Evolutionary conservation across 2,329 filamentous ascomycete genomes (phyloP).

Genomic region (Diplodia intermedia): DNA sequence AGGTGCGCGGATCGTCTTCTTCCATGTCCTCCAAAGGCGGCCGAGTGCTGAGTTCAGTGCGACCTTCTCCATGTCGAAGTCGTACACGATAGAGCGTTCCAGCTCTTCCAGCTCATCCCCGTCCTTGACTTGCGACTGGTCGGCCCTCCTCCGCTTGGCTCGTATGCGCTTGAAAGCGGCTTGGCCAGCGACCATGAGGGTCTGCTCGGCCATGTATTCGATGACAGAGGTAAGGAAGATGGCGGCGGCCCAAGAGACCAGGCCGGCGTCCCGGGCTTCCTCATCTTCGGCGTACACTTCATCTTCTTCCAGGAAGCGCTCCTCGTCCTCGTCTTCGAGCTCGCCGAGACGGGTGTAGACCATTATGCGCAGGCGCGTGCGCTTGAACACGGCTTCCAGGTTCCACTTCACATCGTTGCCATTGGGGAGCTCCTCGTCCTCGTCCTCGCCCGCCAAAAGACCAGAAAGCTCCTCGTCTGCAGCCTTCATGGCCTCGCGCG

Average conservation of each 20-base stretch:
- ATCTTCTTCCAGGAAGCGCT: slow-evolving; percentile 75
- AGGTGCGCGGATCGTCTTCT: slow-evolving; percentile 73
- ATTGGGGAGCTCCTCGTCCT: slow-evolving; percentile 56
- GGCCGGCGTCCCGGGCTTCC: slow-evolving; percentile 38
- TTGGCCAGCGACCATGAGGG: slow-evolving; percentile 84
- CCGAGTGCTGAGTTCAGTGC: slow-evolving; percentile 89
- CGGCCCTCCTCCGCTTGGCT: slow-evolving; percentile 49
- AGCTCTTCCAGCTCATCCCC: slow-evolving; percentile 59
- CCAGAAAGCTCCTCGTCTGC: slow-evolving; percentile 88
- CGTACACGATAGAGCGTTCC: slow-evolving; percentile 79
- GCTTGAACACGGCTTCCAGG: slow-evolving; percentile 91
- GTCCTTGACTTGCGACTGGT: slow-evolving; percentile 31
- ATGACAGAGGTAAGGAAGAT: slow-evolving; percentile 96
- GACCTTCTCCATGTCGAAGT: slow-evolving; percentile 90
- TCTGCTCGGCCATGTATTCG: slow-evolving; percentile 92
- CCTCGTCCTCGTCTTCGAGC: slow-evolving; percentile 97
- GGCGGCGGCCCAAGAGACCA: slow-evolving; percentile 86
- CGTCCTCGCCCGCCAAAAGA: slow-evolving; percentile 83
- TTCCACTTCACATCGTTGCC: slow-evolving; percentile 70
- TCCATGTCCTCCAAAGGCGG: slow-evolving; percentile 92
- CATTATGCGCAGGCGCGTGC: slow-evolving; percentile 93
- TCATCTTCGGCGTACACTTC: slow-evolving; percentile 44
- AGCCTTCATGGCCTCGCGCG: slow-evolving; percentile 79
- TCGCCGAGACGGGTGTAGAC: slow-evolving; percentile 96
- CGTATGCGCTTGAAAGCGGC: slow-evolving; percentile 73